A percentile compares a stretch with the other conserved stretches of the same genome.
Conservation (phyloP, 2,329 filamentous ascomycete species). For the Fusarium xyrophilum region DNA sequence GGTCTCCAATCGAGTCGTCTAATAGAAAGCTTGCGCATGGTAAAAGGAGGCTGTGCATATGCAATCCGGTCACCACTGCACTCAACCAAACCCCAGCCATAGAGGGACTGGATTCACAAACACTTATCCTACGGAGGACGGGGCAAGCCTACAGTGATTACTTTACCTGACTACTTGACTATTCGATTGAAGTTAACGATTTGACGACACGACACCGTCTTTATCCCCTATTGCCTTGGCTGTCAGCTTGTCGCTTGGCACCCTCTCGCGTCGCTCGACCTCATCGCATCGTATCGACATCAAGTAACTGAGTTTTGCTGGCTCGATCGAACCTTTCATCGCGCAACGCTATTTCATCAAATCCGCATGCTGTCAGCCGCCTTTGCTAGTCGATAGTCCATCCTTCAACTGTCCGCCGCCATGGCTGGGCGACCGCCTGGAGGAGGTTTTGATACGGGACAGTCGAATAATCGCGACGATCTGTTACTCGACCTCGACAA, state of each 20-base stretch:
- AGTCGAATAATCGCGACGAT: constrained; percentile 59
- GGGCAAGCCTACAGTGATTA: constrained; percentile 25
- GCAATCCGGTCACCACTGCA: constrained; percentile 23
- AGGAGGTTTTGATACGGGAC: constrained; percentile 57
- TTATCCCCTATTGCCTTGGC: background rate
- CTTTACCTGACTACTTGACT: constrained; percentile 13
- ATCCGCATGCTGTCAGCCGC: constrained; percentile 46
- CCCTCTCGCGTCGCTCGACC: constrained; percentile 23
- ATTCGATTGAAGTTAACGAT: constrained; percentile 14
- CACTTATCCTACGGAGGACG: background rate
- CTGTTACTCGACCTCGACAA: constrained; percentile 79
- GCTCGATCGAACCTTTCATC: constrained; percentile 1
- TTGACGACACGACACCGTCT: constrained; percentile 25
- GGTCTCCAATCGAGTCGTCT: constrained; percentile 23
- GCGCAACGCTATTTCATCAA: constrained; percentile 22
- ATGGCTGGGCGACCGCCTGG: constrained; percentile 66
- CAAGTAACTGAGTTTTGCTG: background rate
- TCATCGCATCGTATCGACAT: constrained; percentile 22
- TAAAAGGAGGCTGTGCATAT: constrained; percentile 37
- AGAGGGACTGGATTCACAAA: constrained; percentile 7
- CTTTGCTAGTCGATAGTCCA: constrained; percentile 42
- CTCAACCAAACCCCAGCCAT: constrained; percentile 28
- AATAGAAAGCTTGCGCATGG: constrained; percentile 27
- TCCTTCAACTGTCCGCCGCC: constrained; percentile 53
- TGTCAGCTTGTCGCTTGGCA: constrained; percentile 36